Base-by-base conservation (phyloP, 2,329 filamentous ascomycete genomes). In the Curvularia sp. region DNA sequence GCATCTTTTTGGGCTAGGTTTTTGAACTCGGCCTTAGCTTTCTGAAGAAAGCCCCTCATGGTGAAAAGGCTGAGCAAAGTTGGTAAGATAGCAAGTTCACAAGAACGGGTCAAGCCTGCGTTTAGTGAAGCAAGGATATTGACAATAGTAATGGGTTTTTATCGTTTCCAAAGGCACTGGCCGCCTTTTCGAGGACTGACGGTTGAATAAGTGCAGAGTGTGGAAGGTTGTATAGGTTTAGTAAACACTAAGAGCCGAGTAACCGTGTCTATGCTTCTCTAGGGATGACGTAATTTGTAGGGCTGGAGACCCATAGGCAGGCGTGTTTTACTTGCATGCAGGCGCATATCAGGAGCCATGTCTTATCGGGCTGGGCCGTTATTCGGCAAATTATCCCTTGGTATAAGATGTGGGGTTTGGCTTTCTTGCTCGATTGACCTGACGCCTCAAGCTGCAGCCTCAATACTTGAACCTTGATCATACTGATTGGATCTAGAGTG, bases 1-100 rank as follows among this genome's bases (percentile, higher is more conserved):
- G 21, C 45, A 25, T 57, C 55, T 19, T 45, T 57, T 10, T 62
- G 65, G 13, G 59, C 36, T 19, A 63, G 52, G 43, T 49, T 54
- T 39, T 60, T 65, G 47, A 69, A 38, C 38, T 72, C 67, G 41
- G 66, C 61, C 62, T 72, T 74, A 9, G 70, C 68, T 56, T 69
- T 74, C 27, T 65, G 62, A n/a, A 73, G 43, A 43, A 74, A 62
- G 27, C 65, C 64, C 42, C 69, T 69, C 72, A 74, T 73, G 30
- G 30, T 60, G 45, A 39, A 18, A 19, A 43, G 28, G 39, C 55
- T 59, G 36, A 30, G 42, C 12, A 55, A 59, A 28, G 39, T 66
- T 47, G 57, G 61, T 15, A 57, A 32, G 19, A 57, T 34, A 25
- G 9, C 5, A 36, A 15, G 39, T n/a, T 13, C 3, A n/a, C 41